Evolutionary conservation across 2,329 filamentous ascomycete genomes (phyloP), one percentile per base, ranked within the genome.

Genomic region (Xylariomycetidae sp.): DNA sequence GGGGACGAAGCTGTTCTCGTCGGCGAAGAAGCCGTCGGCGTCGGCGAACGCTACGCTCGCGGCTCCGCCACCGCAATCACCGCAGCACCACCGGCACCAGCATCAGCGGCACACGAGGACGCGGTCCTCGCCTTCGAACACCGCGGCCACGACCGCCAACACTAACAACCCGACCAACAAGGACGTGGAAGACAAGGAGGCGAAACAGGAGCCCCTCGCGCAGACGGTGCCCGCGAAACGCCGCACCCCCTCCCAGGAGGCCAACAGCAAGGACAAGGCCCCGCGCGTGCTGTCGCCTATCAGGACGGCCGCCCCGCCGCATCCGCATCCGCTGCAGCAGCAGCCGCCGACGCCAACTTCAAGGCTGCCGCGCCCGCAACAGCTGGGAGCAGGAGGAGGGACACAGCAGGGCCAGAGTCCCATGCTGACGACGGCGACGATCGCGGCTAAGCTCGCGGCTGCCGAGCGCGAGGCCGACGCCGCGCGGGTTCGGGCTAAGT

Each of bases 381-480:
- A 61, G 4, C 50, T n/a, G n/a, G n/a, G n/a, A n/a, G n/a, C n/a
- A n/a, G n/a, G n/a, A n/a, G n/a, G n/a, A n/a, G n/a, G n/a, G n/a
- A n/a, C 54, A 1, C 67, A 71, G 30, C 74, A 77, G n/a, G n/a
- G n/a, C n/a, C n/a, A n/a, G 42, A 75, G 68, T 18, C 75, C 75
- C 0, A n/a, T n/a, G n/a, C 54, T 79, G 4, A 77, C 70, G 14
- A 77, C 79, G 68, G 72, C 74, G 7, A 68, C 63, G 20, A 81
- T 81, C 40, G 71, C 74, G 0, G 74, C 75, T 18, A 81, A 81
- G 54, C 63, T 81, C 0, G 77, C 75, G 1, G 76, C 77, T 2
- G 74, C 76, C 1, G 77, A 81, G 43, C 65, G 73, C 13, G 75
- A 80, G 33, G 77, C 77, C 4, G 75, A 80, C 42, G 76, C 76